Evolutionary conservation across 805 yeast species (phyloP), one percentile per base, ranked within the genome.

Genomic region (Wickerhamomyces ciferrii): DNA sequence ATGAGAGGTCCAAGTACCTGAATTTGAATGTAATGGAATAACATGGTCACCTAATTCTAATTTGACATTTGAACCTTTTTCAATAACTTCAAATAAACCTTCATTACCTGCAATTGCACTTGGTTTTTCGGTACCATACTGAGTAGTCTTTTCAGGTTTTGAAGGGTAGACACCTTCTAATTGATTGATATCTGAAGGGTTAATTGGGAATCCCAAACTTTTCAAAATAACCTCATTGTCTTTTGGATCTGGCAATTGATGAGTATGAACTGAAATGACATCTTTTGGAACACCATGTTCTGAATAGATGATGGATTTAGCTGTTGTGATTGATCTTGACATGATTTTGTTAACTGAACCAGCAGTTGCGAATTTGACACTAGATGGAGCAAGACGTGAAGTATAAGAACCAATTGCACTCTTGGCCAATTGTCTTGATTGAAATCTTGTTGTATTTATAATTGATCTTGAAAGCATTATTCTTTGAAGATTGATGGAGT

Each of bases 1-100:
- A 53, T 84, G 87, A 3, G 92, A 79, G 50, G 96, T 75, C 99
- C 99, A 94, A 3, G 99, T 92, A 27, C 99, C 99, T 48, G 83
- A 83, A 55, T 86, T 84, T 13, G 89, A 84, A 37, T 69, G 69
- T 11, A 78, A 59, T 11, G 98, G 97, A 39, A 92, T 77, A 35
- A 83, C 88, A 91, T 96, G 89, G 63, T 94, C 98, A 41, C 96
- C 97, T 2, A 69, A 67, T 40, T 70, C 55, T 43, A 87, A 69
- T 7, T 55, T 51, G 10, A 80, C 86, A 15, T 65, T 57, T 10
- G 72, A 53, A 19, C 96, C 96, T 10, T 78, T 76, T 45, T 82
- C 79, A n/a, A 87, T 60, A n/a, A 92, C 83, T 61, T 88, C 85
- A 61, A 87, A 91, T 11, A 88, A 76, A 20, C 97, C 98, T 67